Base-by-base conservation (phyloP, 1,139 yeast species). In the Eremothecium sinecaudum region DNA sequence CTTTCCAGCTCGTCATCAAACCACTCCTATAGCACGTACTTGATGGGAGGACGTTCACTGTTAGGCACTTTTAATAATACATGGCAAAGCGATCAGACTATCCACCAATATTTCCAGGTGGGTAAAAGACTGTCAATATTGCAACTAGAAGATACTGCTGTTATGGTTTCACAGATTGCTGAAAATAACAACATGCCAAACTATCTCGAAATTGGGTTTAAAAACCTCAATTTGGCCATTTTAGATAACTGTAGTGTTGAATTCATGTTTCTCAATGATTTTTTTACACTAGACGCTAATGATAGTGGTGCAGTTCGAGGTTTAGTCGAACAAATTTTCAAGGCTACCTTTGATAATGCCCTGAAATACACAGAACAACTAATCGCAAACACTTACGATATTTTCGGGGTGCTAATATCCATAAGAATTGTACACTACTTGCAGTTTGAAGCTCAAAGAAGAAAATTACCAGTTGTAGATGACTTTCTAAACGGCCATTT, bases 141-240 rank as follows among this genome's bases (percentile, higher is more conserved):
- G 16, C 59, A 64, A 4, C 68, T 68, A 3, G 71, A 69, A 16
- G 75, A 73, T 37, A 69, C 72, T 29, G 67, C 79, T 1, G 86
- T 82, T 0, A 75, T 86, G 59, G 75, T 84, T 4, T 82, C 92
- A 0, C 92, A 81, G 51, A 80, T 83, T 24, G 94, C 95, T 0
- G 94, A 84, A 56, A 71, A 79, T 8, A 75, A 77, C 24, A 77
- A 77, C 3, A 66, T 71, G 44, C 63, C 71, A 7, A 77, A 77
- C 48, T 74, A 79, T 72, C 62, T 80, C 38, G 95, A 86, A 50
- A 72, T 73, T 39, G 75, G 81, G 0, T 83, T 76, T 55, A 66
- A 79, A 38, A 82, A 81, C 47, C 75, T 84, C 62, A 75, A 78
- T 41, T 59, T 77, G 24, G 90, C 94, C 0, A 54, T 86, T 6